Percentiles rank a stretch among this genome's conserved stretches.
Conservation (phyloP, 495 filamentous ascomycete genomes). For the Hyaloscypha hepaticicola region DNA sequence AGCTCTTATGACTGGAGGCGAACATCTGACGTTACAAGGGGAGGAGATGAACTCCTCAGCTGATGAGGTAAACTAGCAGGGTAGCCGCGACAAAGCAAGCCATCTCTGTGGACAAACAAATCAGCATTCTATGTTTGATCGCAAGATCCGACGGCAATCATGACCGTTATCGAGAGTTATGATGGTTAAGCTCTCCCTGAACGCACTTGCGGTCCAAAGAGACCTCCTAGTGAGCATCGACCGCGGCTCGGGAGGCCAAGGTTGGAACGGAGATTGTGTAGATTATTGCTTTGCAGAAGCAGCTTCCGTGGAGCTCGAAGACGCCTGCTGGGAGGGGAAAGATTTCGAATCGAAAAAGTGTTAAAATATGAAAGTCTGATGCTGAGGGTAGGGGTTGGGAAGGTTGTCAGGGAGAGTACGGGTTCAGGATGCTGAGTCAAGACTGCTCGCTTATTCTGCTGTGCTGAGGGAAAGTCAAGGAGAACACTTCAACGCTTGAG, state of each 20-base stretch:
- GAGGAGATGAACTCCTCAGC: neutral
- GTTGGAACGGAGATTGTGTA: conserved; percentile 37
- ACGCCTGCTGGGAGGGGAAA: conserved; percentile 27
- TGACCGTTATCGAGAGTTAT: conserved; percentile 34
- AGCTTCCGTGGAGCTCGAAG: conserved; percentile 38
- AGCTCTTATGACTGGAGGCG: neutral
- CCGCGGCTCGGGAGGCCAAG: conserved; percentile 19
- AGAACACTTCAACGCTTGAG: too few species aligned
- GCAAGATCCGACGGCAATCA: conserved; percentile 33
- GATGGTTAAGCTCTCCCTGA: conserved; percentile 22
- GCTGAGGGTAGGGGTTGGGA: too few species aligned
- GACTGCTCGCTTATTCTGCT: too few species aligned
- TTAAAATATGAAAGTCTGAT: too few species aligned
- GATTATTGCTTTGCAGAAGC: conserved; percentile 42
- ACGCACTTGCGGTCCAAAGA: conserved; percentile 4
- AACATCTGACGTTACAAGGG: neutral
- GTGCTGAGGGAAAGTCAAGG: too few species aligned
- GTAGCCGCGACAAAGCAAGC: conserved; percentile 13
- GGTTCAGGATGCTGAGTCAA: too few species aligned
- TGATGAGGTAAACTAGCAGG: neutral
- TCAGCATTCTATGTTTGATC: conserved; percentile 19
- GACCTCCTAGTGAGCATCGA: neutral
- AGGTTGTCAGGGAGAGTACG: too few species aligned
- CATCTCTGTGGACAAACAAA: conserved; percentile 7
- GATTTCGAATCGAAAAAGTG: too few species aligned